Evolutionary conservation across 2,329 filamentous ascomycete species (phyloP), one percentile per base, ranked within the genome.

Genomic region (Ophiosphaerella korrae): DNA sequence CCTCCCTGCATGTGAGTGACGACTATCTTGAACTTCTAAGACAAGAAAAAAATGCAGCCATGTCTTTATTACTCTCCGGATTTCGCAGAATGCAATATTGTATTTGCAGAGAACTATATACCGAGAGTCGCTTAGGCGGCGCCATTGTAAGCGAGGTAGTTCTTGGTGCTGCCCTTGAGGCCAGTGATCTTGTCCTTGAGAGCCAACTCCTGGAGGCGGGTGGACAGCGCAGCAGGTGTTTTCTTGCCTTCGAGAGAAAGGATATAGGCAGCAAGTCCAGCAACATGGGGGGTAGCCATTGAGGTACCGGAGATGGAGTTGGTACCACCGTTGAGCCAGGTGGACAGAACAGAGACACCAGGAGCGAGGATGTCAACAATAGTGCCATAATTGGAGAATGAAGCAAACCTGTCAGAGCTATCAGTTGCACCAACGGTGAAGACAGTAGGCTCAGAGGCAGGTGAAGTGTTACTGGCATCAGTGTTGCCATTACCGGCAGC

Each of bases 211-310:
- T 71, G 66, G 56, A 86, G 77, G 59, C 78, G 78, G 42, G 68
- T 24, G 62, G 77, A 78, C 18, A 86, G 77, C 9, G 74, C 79
- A 45, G 75, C 68, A 0, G 82, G 79, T n/a, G 73, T 75, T 42
- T 52, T 69, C 51, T 75, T 67, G 36, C 73, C 74, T 57, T 82
- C 76, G 33, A 82, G 71, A 14, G 67, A 68, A 76, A 89, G 84
- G 42, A 90, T 76, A 74, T 89, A 90, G 42, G 86, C 87, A 34
- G 82, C 85, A n/a, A 90, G 80, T 57, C 88, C 88, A 44, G 84
- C 82, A 52, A 90, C 79, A 69, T 90, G 87, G 13, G 88, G 88
- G 33, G 82, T 81, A 43, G 87, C 87, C 85, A 87, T 87, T 46
- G 80, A 84, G 18, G 86, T 88, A 44, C 85, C 86, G 16, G 79